phyloP scores from a whole-genome alignment of 2,329 filamentous ascomycete genomes.

The Chrysoporthe puriensis region DNA sequence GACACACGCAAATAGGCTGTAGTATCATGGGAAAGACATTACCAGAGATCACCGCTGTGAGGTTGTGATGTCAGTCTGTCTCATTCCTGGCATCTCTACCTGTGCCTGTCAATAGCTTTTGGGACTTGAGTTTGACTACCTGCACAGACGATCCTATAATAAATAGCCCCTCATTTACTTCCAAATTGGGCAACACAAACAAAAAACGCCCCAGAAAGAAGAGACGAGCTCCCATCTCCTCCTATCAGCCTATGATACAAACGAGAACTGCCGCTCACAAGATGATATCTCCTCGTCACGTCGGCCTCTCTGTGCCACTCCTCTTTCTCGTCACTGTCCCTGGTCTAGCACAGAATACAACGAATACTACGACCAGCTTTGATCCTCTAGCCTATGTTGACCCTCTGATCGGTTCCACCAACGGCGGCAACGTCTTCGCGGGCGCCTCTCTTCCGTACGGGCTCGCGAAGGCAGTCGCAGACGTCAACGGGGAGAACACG shows the following conservation, averaged over 20 bases:
- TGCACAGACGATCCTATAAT: not conserved
- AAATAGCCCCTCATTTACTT: not conserved
- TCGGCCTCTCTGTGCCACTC: not conserved
- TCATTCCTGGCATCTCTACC: not conserved
- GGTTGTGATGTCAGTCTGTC: not conserved
- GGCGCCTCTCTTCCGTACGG: slow-evolving; percentile 59
- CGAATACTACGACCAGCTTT: slow-evolving; percentile 13
- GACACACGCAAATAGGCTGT: not conserved
- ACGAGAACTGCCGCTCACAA: not conserved
- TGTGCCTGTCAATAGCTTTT: not conserved
- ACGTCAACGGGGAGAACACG: slow-evolving; percentile 51
- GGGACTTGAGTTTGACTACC: not conserved
- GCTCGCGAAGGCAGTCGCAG: slow-evolving; percentile 59
- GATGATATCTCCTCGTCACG: not conserved
- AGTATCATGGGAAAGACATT: not conserved
- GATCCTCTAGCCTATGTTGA: slow-evolving; percentile 40
- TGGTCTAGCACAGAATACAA: slow-evolving; percentile 4
- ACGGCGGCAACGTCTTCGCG: slow-evolving; percentile 62
- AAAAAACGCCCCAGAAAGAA: not conserved
- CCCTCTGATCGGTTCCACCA: slow-evolving; percentile 58
- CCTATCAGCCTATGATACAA: not conserved
- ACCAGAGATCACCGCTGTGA: not conserved
- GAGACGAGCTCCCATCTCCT: not conserved
- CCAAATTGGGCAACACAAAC: not conserved
- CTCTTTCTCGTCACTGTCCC: not conserved